Conservation (phyloP, 1,139 yeast genomes). For the Yamadazyma taylorii region DNA sequence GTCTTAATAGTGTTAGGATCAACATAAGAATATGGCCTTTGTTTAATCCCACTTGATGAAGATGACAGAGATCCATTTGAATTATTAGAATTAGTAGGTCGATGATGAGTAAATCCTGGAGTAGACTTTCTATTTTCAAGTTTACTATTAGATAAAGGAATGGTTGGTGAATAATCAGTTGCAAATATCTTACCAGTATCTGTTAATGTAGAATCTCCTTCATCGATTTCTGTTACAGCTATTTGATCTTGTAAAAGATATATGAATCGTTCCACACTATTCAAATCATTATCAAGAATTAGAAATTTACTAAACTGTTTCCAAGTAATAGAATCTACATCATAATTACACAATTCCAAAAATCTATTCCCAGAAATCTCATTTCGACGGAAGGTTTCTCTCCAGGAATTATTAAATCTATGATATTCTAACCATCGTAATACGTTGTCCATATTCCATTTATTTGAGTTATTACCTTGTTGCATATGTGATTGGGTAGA, state of each 20-base stretch:
- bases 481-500: slow-evolving; percentile 29
- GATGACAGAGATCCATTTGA: slow-evolving; percentile 24
- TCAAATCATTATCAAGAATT: slow-evolving; percentile 39
- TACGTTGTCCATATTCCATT: slow-evolving; percentile 72
- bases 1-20: slow-evolving; percentile 36
- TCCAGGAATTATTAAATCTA: slow-evolving; percentile 74
- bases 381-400: slow-evolving; percentile 56
- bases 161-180: slow-evolving; percentile 13
- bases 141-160: slow-evolving; percentile 14
- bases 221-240: slow-evolving; percentile 20
- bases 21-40: slow-evolving; percentile 56
- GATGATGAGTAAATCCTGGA: slow-evolving; percentile 28
- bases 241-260: slow-evolving; percentile 30
- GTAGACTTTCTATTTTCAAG: slow-evolving; percentile 35
- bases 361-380: slow-evolving; percentile 66
- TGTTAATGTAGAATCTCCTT: slow-evolving; percentile 19
- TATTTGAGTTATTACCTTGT: slow-evolving; percentile 21
- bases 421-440: slow-evolving; percentile 64
- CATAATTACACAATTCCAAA: slow-evolving; percentile 68
- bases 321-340: slow-evolving; percentile 49
- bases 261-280: slow-evolving; percentile 58
- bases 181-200: slow-evolving; percentile 4
- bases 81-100: slow-evolving; percentile 22
- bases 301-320: slow-evolving; percentile 45
- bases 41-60: slow-evolving; percentile 22